Evolutionary conservation across 2,329 filamentous ascomycete species (phyloP).

Genomic region (Fusarium goolgardi): DNA sequence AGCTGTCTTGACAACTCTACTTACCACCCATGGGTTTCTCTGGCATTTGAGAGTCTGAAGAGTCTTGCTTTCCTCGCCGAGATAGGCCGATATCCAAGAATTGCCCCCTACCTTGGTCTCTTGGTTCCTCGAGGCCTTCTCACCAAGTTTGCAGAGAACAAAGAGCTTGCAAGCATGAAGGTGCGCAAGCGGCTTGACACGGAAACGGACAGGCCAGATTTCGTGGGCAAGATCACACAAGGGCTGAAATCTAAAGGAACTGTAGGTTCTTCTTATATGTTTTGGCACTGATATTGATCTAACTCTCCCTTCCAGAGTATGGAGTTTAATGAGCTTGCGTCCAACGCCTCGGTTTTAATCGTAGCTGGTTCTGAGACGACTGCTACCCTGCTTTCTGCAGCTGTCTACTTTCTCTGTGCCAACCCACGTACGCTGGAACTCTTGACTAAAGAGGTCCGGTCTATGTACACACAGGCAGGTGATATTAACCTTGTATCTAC

Average conservation of each 20-base stretch:
- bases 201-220: neutral
- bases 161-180: neutral
- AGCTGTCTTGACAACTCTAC: neutral
- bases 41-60: neutral
- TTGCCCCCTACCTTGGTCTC: neutral
- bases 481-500: slow-evolving; percentile 27
- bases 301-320: neutral
- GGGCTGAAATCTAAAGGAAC: neutral
- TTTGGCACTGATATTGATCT: rapidly evolving
- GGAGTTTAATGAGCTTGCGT: slow-evolving; percentile 17
- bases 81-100: neutral
- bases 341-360: slow-evolving; percentile 24
- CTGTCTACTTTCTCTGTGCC: slow-evolving; percentile 12
- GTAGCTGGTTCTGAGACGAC: slow-evolving; percentile 31
- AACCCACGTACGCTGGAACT: slow-evolving; percentile 3
- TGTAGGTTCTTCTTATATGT: neutral
- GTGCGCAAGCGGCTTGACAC: neutral
- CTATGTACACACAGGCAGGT: neutral
- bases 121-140: neutral
- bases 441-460: slow-evolving; percentile 12
- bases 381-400: slow-evolving; percentile 25
- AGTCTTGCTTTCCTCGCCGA: neutral
- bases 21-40: slow-evolving; percentile 12
- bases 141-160: neutral
- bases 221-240: neutral